phyloP scores from a whole-genome alignment of 179 eudicot species.

The Corrigiola litoralis region DNA sequence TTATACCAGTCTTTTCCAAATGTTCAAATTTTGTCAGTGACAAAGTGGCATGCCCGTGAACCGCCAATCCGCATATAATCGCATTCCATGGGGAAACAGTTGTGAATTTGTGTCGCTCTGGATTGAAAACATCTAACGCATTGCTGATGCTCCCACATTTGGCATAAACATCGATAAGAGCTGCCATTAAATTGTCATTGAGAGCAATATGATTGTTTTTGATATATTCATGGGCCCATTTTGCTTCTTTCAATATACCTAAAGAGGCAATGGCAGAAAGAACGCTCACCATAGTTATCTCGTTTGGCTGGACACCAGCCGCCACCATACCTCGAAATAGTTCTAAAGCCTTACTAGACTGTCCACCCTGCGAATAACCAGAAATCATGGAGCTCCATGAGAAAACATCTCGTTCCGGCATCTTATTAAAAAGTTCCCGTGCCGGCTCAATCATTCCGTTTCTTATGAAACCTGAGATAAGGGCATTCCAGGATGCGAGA shows the following conservation, averaged over 20 bases:
- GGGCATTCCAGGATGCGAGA: conserved; percentile 53
- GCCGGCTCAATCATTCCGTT: conserved; percentile 39
- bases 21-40: conserved; percentile 56
- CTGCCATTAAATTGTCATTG: conserved; percentile 71
- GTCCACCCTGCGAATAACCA: conserved; percentile 68
- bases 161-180: conserved; percentile 84
- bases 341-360: conserved; percentile 53
- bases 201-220: conserved; percentile 47
- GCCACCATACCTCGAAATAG: conserved; percentile 70
- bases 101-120: conserved; percentile 30
- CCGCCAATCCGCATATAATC: conserved; percentile 78
- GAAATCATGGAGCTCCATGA: conserved; percentile 98
- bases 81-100: conserved; percentile 92
- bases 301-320: conserved; percentile 57
- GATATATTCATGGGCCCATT: conserved; percentile 71
- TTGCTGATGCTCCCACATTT: conserved; percentile 80
- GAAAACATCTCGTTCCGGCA: conserved; percentile 63
- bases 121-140: conserved; percentile 59
- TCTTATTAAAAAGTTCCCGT: conserved; percentile 26
- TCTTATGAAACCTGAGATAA: conserved; percentile 35
- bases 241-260: conserved; percentile 60
- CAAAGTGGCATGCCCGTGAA: conserved; percentile 75
- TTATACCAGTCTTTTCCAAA: conserved; percentile 44
- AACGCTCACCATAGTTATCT: conserved; percentile 87
- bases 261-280: conserved; percentile 72